A percentile compares a stretch with the other conserved stretches of the same genome.
Evolutionary conservation across 768 basidiomycete species (phyloP).

Genomic region (Omphalotus guepiniiformis): DNA sequence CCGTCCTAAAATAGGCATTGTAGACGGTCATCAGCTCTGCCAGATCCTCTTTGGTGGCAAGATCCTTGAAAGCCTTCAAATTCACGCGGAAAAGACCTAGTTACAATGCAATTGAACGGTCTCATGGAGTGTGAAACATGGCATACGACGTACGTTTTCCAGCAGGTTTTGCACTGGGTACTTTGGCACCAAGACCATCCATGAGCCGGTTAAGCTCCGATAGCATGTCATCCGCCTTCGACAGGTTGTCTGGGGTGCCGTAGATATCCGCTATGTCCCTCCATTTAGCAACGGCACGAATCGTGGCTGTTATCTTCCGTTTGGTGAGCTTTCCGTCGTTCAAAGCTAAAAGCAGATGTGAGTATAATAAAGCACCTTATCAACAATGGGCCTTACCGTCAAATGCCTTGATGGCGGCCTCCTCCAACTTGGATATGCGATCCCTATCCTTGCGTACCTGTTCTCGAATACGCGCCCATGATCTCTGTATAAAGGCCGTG

Average conservation of each 20-base stretch:
- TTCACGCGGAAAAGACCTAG: neutral
- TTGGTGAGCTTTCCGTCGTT: conserved; percentile 12
- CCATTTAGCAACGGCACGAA: conserved; percentile 20
- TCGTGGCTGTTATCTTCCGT: conserved; percentile 11
- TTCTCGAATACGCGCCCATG: neutral
- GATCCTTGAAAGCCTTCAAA: neutral
- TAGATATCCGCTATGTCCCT: conserved; percentile 11
- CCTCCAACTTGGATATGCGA: neutral
- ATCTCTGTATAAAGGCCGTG: neutral
- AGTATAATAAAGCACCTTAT: neutral
- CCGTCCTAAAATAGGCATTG: neutral
- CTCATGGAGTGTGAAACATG: neutral
- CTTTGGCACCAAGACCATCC: conserved; percentile 11
- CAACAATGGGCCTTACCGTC: neutral
- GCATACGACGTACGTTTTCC: neutral
- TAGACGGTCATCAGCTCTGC: neutral
- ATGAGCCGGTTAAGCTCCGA: conserved; percentile 15
- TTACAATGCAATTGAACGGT: neutral
- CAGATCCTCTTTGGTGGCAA: neutral
- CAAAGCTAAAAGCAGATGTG: conserved; percentile 13
- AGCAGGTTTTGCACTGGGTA: neutral
- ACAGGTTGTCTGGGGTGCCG: neutral
- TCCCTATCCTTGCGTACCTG: neutral
- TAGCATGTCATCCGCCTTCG: conserved; percentile 15
- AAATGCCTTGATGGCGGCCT: neutral